Evolutionary conservation across 495 filamentous ascomycete species (phyloP).

Genomic region (Hypoxylon cercidicola): DNA sequence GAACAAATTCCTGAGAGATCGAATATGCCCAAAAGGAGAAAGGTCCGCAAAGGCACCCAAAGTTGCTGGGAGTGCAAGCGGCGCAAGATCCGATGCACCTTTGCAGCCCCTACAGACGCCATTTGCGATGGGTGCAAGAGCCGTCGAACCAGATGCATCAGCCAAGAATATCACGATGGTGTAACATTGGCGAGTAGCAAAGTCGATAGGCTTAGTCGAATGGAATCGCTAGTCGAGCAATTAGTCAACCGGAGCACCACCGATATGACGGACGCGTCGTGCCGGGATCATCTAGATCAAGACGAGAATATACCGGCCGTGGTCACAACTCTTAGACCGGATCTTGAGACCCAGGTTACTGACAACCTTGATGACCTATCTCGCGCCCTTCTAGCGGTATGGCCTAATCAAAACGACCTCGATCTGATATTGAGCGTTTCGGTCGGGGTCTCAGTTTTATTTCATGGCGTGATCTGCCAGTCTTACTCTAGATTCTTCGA

Average conservation of each 20-base stretch:
- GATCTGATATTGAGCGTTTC: conserved; percentile 48
- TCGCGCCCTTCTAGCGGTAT: conserved; percentile 47
- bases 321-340: neutral
- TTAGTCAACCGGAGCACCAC: conserved; percentile 26
- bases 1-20: neutral
- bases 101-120: conserved; percentile 43
- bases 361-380: conserved; percentile 41
- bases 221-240: conserved; percentile 46
- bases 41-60: conserved; percentile 60
- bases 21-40: conserved; percentile 37
- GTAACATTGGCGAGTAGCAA: conserved; percentile 13
- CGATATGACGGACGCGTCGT: neutral
- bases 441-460: conserved; percentile 38
- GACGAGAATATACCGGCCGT: neutral
- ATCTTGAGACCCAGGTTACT: conserved; percentile 7
- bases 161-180: conserved; percentile 53
- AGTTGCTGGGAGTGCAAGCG: conserved; percentile 66
- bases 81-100: conserved; percentile 61
- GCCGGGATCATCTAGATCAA: neutral
- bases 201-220: conserved; percentile 41
- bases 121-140: conserved; percentile 57
- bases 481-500: conserved; percentile 36
- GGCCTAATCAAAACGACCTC: conserved; percentile 52
- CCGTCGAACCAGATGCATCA: conserved; percentile 49
- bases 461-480: conserved; percentile 43